Evolutionary conservation across 345 rosid species (phyloP).

Genomic region (Capsella bursapastoris): DNA sequence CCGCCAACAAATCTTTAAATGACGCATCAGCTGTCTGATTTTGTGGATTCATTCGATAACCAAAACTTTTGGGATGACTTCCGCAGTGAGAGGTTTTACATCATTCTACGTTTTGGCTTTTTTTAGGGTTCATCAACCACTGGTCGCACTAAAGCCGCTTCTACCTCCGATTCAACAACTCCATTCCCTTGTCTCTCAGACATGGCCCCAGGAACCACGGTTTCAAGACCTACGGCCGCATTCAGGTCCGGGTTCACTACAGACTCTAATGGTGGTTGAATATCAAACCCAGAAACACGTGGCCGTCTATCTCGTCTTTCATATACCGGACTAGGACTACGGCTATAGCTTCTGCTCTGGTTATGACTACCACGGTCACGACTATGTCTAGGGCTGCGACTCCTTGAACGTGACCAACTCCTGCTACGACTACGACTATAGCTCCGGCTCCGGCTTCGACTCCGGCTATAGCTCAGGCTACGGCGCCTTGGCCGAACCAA

Average conservation of each 20-base stretch:
- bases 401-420: conserved; percentile 55
- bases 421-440: conserved; percentile 55
- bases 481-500: conserved; percentile 59
- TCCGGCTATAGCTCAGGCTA: conserved; percentile 56
- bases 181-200: conserved; percentile 33
- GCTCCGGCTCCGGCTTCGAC: conserved; percentile 52
- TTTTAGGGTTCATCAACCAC: conserved; percentile 31
- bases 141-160: conserved; percentile 24
- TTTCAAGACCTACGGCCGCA: not conserved
- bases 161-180: conserved; percentile 27
- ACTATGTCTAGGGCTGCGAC: conserved; percentile 53
- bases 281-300: conserved; percentile 45
- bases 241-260: conserved; percentile 21
- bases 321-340: conserved; percentile 52
- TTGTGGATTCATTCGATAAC: conserved; percentile 20
- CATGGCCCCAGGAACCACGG: conserved; percentile 8
- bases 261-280: conserved; percentile 39
- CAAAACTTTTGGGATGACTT: conserved; percentile 26
- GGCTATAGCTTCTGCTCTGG: conserved; percentile 57
- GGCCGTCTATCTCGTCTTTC: conserved; percentile 56
- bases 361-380: conserved; percentile 52
- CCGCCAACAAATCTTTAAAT: not conserved
- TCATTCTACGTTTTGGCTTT: not conserved
- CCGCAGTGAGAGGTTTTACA: not conserved
- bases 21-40: conserved; percentile 7